Base-by-base conservation (phyloP, 176 grass and related monocot genomes). In the Aegilops tauschii region DNA sequence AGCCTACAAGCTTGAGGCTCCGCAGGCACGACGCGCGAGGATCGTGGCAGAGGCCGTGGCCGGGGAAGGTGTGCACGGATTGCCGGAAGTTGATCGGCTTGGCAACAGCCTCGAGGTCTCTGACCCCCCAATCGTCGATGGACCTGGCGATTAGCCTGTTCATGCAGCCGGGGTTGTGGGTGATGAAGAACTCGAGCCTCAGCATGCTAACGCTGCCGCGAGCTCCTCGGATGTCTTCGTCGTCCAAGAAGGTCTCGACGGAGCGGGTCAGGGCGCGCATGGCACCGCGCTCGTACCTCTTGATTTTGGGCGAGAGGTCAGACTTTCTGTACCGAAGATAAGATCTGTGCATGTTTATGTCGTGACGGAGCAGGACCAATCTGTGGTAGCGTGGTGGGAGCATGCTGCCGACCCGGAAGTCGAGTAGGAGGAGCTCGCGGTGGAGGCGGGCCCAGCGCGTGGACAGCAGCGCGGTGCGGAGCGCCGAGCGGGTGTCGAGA, bases 311-410 rank as follows among this genome's bases (percentile, higher is more conserved):
- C 54, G 12, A 0, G n/a, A 84, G 54, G 2, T 44, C 34, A 17
- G 1, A 8, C 8, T 21, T 13, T 68, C 14, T 68, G 65, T 68
- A 68, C 65, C 29, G 17, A 68, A 16, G 6, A 34, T 68, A 14
- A 18, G 29, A 1, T 16, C 5, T 13, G 12, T 30, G 28, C 2
- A 25, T 25, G 23, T 50, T 32, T 5, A 36, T 36, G 35, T 36
- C 35, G 23, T 6, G 50, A 32, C 27, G 66, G 32, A 71, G 47
- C 12, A 9, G 82, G 69, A 63, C 5, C 23, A 23, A 28, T 8
- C 69, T 69, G 82, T 83, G 35, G 54, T 84, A 84, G n/a, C 82
- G 52, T 34, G 54, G 47, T 5, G 82, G 56, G 54, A 75, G 82
- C 0, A 32, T 13, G 70, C 75, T 37, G 36, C 36, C 25, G 27